A percentile compares a stretch with the other conserved stretches of the same genome.
phyloP scores from a whole-genome alignment of 2,329 filamentous ascomycete species.

The Beauveria brongniartii region DNA sequence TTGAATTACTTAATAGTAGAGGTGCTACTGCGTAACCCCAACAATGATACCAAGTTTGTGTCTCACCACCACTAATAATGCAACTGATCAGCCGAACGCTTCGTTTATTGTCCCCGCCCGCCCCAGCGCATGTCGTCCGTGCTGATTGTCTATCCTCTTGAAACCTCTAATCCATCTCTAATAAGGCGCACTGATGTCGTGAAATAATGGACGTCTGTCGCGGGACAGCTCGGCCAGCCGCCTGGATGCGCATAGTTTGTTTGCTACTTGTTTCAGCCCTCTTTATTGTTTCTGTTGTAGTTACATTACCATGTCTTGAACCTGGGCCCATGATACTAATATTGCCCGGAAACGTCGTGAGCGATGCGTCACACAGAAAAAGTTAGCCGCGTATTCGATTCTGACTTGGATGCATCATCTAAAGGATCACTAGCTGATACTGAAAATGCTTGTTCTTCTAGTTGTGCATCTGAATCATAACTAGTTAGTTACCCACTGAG shows the following conservation, averaged over 20 bases:
- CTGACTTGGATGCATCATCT: no score
- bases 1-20: not conserved
- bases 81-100: not conserved
- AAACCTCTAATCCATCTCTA: not conserved
- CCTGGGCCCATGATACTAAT: no score
- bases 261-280: conserved; percentile 3
- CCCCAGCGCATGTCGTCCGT: not conserved
- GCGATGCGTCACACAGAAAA: not conserved
- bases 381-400: no score
- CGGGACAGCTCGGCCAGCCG: not conserved
- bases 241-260: not conserved
- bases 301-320: conserved; percentile 1
- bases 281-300: not conserved
- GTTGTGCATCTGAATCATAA: no score
- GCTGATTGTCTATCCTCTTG: not conserved
- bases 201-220: not conserved
- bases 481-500: no score
- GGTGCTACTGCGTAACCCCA: not conserved
- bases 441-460: no score
- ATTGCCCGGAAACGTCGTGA: not conserved
- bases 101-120: not conserved
- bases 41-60: not conserved
- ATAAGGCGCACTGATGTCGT: not conserved
- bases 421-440: no score
- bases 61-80: conserved; percentile 1